These are phyloP conservation scores for Rhizophora mangle DNA, from an alignment of 345 rosid genomes.

Conservation along the genomic window DNA sequence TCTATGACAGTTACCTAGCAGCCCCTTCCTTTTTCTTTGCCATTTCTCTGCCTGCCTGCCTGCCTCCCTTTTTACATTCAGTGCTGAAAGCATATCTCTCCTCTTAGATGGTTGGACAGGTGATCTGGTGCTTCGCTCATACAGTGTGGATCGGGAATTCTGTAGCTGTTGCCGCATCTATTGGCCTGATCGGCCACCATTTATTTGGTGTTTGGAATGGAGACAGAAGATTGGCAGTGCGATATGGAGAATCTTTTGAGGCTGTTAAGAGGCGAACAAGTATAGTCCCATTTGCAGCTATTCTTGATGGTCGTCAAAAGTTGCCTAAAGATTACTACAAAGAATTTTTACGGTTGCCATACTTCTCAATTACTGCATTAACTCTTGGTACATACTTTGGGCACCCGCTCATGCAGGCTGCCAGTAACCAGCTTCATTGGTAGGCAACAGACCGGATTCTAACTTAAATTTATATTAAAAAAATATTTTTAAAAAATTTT, in stretches of 20 bases:
- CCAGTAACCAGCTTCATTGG: constrained; percentile 68
- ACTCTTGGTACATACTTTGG: constrained; percentile 62
- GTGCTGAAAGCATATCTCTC: background rate
- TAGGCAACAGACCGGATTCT: constrained; percentile 9
- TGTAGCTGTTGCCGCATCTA: constrained; percentile 60
- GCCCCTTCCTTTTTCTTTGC: background rate
- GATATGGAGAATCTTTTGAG: constrained; percentile 61
- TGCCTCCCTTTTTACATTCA: background rate
- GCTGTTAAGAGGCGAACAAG: constrained; percentile 60
- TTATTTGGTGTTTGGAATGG: constrained; percentile 77
- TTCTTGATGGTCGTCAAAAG: constrained; percentile 62
- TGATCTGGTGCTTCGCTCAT: constrained; percentile 80
- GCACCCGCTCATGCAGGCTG: constrained; percentile 74
- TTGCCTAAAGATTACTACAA: constrained; percentile 62
- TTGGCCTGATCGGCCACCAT: constrained; percentile 71
- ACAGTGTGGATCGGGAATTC: constrained; percentile 72
- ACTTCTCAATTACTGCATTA: constrained; percentile 64
- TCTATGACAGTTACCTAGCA: background rate
- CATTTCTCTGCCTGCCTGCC: background rate
- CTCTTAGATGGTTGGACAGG: constrained; percentile 78
- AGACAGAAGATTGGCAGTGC: constrained; percentile 53
- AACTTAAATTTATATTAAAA: too few species aligned
- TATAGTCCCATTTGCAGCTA: constrained; percentile 71
- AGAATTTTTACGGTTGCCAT: constrained; percentile 62
- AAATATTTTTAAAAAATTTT: too few species aligned